Conservation (phyloP, 805 yeast genomes). For the Sugiyamaella mastotermitis region DNA sequence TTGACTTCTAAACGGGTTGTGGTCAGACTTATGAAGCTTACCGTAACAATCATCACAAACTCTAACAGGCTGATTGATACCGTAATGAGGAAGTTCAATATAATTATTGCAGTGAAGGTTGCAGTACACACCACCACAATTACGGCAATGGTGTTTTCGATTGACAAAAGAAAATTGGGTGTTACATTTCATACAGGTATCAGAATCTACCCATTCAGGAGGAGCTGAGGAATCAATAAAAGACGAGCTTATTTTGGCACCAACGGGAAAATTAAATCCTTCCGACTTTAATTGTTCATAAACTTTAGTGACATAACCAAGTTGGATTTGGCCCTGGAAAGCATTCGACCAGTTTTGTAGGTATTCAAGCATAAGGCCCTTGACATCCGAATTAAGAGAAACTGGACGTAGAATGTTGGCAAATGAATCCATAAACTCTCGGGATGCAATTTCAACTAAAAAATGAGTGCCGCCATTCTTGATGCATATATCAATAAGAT, state of each 20-base stretch:
- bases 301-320: conserved; percentile 56
- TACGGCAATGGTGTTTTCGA: conserved; percentile 93
- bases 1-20: conserved; percentile 8
- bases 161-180: conserved; percentile 71
- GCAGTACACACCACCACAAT: conserved; percentile 94
- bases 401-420: conserved; percentile 37
- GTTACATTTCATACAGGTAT: conserved; percentile 92
- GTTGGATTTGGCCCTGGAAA: conserved; percentile 60
- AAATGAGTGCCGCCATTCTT: conserved; percentile 92
- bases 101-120: conserved; percentile 75
- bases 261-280: conserved; percentile 59
- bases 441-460: conserved; percentile 66
- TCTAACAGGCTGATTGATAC: conserved; percentile 82
- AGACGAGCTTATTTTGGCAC: conserved; percentile 34
- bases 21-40: conserved; percentile 35
- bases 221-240: conserved; percentile 88
- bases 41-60: conserved; percentile 88
- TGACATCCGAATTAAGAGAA: conserved; percentile 46
- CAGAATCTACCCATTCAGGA: conserved; percentile 96
- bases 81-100: conserved; percentile 71
- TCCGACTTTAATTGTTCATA: conserved; percentile 55
- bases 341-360: conserved; percentile 75
- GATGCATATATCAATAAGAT: conserved; percentile 76
- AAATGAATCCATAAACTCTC: conserved; percentile 80
- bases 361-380: conserved; percentile 51